A percentile compares a stretch with the other conserved stretches of the same genome.
Conservation (phyloP, 129 eudicot species). For the Kitagawia praeruptora region DNA sequence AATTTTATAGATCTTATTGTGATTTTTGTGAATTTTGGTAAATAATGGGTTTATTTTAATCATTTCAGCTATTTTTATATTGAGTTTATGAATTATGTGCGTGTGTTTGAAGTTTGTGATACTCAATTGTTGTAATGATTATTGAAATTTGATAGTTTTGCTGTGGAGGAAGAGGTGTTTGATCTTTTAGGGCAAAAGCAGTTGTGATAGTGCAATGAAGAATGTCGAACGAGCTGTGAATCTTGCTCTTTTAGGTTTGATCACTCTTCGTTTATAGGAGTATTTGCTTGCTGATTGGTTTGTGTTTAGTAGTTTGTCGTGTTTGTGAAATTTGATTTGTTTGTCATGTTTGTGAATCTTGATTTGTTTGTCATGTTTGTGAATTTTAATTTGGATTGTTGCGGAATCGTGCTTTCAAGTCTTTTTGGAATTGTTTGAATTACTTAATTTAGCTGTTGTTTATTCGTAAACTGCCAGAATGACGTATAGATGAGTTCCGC, state of each 20-base stretch:
- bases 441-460: not conserved
- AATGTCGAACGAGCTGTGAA: conserved; percentile 66
- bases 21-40: not conserved
- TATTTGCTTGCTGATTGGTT: too few species aligned
- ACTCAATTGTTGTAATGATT: not conserved
- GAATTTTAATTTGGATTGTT: not conserved
- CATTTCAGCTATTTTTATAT: not conserved
- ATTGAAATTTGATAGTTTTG: not conserved
- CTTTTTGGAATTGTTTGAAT: too few species aligned
- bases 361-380: too few species aligned
- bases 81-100: not conserved
- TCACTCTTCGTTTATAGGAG: not conserved
- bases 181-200: not conserved
- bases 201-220: conserved; percentile 39
- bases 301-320: not conserved
- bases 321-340: not conserved
- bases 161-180: not conserved
- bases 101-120: not conserved
- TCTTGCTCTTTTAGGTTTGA: conserved; percentile 81
- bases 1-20: not conserved
- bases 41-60: not conserved
- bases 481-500: not conserved
- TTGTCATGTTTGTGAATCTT: not conserved
- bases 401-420: not conserved
- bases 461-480: too few species aligned